These are phyloP conservation scores for Diaporthe destruens DNA, from an alignment of 2,329 filamentous ascomycete species.

Conservation along the genomic window DNA sequence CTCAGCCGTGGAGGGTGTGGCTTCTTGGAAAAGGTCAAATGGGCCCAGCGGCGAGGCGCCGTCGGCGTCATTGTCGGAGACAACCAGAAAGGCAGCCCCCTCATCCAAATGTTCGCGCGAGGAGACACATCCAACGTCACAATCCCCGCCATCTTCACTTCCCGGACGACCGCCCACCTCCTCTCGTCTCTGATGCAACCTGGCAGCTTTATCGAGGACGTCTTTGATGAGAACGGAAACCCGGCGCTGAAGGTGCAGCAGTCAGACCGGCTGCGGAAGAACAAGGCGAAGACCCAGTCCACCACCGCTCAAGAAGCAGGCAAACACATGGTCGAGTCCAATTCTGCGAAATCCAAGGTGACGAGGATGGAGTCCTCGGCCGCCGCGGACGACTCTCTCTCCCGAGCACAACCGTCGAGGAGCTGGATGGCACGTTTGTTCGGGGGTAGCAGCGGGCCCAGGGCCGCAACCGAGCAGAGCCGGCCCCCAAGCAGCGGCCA, in stretches of 20 bases:
- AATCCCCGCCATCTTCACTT: constrained; percentile 95
- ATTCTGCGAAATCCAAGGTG: constrained; percentile 29
- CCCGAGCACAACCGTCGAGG: constrained; percentile 35
- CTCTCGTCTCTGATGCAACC: constrained; percentile 87
- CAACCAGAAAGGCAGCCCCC: constrained; percentile 85
- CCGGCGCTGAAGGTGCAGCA: constrained; percentile 67
- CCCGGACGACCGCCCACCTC: constrained; percentile 92
- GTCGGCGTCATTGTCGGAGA: constrained; percentile 94
- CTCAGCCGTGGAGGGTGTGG: constrained; percentile 94
- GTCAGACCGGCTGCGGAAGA: constrained; percentile 54
- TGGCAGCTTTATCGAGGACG: constrained; percentile 72
- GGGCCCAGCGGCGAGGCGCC: constrained; percentile 92
- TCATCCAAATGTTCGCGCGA: constrained; percentile 98
- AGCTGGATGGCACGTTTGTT: constrained; percentile 63
- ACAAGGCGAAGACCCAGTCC: constrained; percentile 50
- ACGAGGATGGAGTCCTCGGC: constrained; percentile 32
- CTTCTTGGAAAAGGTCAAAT: constrained; percentile 96
- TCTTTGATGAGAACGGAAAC: constrained; percentile 71
- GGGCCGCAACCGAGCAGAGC: constrained; percentile 62
- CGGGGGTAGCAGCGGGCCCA: constrained; percentile 50
- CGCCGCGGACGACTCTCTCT: background rate
- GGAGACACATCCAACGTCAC: constrained; percentile 95
- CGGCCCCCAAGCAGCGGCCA: constrained; percentile 80
- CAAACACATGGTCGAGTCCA: constrained; percentile 40
- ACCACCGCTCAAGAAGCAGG: constrained; percentile 45